Evolutionary conservation across 2,329 filamentous ascomycete genomes (phyloP).

Genomic region (Trichoderma hamatum): DNA sequence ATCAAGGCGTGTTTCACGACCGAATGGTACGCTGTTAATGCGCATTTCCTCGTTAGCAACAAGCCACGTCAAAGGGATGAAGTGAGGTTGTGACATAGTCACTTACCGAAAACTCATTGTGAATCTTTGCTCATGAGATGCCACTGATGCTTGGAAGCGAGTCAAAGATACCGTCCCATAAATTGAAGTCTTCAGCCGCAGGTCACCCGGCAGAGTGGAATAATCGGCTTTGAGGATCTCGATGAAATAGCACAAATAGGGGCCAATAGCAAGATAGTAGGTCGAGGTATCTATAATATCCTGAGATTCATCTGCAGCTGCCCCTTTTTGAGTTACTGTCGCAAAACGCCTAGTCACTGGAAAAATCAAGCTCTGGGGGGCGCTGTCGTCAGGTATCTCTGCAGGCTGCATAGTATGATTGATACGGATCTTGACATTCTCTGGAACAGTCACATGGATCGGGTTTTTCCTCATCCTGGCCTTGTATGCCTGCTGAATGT

Average conservation of each 20-base stretch:
- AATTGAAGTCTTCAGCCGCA: constrained; percentile 52
- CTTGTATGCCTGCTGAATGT: constrained; percentile 49
- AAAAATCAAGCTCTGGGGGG: constrained; percentile 48
- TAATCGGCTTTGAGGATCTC: constrained; percentile 52
- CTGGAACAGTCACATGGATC: constrained; percentile 45
- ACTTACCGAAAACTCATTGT: constrained; percentile 57
- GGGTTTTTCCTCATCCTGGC: constrained; percentile 43
- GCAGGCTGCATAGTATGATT: constrained; percentile 50
- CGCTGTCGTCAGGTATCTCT: constrained; percentile 40
- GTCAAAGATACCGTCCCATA: constrained; percentile 59
- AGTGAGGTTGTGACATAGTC: neutral
- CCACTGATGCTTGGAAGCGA: constrained; percentile 54
- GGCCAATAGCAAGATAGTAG: constrained; percentile 58
- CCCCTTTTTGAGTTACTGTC: constrained; percentile 45
- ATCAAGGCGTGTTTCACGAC: constrained; percentile 50
- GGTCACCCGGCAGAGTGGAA: constrained; percentile 48
- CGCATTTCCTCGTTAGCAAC: neutral
- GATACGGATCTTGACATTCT: constrained; percentile 53
- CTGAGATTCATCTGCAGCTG: constrained; percentile 48
- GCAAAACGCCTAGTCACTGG: constrained; percentile 55
- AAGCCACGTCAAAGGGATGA: neutral
- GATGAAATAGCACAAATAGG: constrained; percentile 56
- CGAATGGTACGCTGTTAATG: constrained; percentile 45
- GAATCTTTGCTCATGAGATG: constrained; percentile 58
- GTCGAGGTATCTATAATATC: constrained; percentile 54